phyloP scores from a whole-genome alignment of 2,329 filamentous ascomycete genomes.

The Alternaria sp. region DNA sequence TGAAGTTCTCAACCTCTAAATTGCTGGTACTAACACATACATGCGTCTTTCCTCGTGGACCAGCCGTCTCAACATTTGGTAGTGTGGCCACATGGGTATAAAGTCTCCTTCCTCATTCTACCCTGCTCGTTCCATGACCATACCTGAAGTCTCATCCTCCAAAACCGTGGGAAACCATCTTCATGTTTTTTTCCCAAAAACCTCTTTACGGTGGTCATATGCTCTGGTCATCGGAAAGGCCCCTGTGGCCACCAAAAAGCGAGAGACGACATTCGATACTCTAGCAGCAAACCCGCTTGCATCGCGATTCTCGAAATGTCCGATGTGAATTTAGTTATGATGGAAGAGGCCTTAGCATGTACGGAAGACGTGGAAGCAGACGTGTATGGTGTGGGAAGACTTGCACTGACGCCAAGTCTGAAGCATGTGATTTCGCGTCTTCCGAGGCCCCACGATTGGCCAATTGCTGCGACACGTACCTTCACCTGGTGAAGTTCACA shows the following conservation, averaged over 20 bases:
- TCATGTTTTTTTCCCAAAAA: neutral
- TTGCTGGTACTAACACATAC: too few species aligned
- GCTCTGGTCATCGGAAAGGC: neutral
- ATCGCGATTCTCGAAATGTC: neutral
- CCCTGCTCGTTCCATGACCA: neutral
- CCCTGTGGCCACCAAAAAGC: neutral
- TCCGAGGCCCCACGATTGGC: conserved; percentile 6
- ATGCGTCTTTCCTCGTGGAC: neutral
- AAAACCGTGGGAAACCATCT: neutral
- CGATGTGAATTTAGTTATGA: too few species aligned
- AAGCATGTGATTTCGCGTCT: conserved; percentile 7
- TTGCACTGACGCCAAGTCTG: neutral
- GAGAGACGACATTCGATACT: neutral
- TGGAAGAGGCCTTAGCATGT: too few species aligned
- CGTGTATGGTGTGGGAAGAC: too few species aligned
- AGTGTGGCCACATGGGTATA: neutral
- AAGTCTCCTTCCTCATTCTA: neutral
- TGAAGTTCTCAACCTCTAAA: too few species aligned
- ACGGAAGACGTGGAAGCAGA: too few species aligned
- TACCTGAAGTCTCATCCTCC: neutral
- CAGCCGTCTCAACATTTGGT: neutral
- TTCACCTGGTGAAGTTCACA: neutral
- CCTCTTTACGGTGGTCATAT: neutral
- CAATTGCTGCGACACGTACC: conserved; percentile 8
- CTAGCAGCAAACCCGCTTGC: neutral